Evolutionary conservation across 2,329 filamentous ascomycete species (phyloP).

Genomic region (Diaporthe ilicicola): DNA sequence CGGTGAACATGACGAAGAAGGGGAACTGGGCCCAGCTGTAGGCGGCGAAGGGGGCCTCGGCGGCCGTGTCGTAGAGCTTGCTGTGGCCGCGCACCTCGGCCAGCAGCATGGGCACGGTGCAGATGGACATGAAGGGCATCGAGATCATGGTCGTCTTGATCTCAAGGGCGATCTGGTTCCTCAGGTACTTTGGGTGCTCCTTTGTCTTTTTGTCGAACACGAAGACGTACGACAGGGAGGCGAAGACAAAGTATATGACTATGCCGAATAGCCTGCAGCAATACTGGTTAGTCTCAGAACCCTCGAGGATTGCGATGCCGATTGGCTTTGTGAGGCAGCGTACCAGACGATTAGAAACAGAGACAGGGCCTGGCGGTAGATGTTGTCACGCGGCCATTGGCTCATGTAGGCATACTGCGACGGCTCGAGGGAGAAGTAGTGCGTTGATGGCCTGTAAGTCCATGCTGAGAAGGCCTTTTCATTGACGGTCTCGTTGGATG

Average conservation of each 20-base stretch:
- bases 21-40: constrained; percentile 89
- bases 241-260: constrained; percentile 84
- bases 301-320: neutral
- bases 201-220: constrained; percentile 92
- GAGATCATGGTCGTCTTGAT: constrained; percentile 80
- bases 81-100: constrained; percentile 84
- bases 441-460: constrained; percentile 77
- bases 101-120: constrained; percentile 84
- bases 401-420: constrained; percentile 82
- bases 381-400: constrained; percentile 78
- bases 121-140: constrained; percentile 83
- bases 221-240: constrained; percentile 84
- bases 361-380: constrained; percentile 76
- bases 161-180: constrained; percentile 89
- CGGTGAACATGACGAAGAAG: constrained; percentile 87
- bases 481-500: constrained; percentile 59
- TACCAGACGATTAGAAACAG: constrained; percentile 90
- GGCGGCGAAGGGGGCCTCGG: constrained; percentile 77
- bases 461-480: constrained; percentile 65
- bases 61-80: constrained; percentile 84
- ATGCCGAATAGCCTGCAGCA: constrained; percentile 80
- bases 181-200: constrained; percentile 92
- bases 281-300: neutral
- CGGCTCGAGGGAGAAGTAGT: constrained; percentile 75
- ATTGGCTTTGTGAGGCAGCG: constrained; percentile 36